Percentiles rank a stretch among this genome's conserved stretches.
These are phyloP conservation scores for Mortierella sp. DNA, from an alignment of 371 early-diverging fungal genomes.

Conservation along the genomic window DNA sequence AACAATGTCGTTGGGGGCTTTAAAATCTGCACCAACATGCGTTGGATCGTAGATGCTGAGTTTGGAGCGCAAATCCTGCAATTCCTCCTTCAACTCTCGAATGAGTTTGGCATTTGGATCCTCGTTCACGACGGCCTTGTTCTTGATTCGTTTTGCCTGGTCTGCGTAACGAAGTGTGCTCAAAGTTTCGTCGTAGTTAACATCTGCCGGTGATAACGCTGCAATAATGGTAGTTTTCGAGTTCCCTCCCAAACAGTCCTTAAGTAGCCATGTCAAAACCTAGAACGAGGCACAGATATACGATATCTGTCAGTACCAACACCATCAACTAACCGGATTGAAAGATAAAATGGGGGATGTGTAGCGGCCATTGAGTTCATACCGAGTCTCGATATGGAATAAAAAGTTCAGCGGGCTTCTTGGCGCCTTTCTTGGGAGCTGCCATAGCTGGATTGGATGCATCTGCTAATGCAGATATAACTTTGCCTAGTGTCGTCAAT, in stretches of 20 bases:
- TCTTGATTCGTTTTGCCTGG: conserved; percentile 93
- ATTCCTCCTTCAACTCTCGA: conserved; percentile 89
- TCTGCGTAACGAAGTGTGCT: conserved; percentile 97
- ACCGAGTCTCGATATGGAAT: conserved; percentile 93
- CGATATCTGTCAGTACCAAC: no score
- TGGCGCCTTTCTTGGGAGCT: conserved; percentile 62
- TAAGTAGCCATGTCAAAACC: conserved; percentile 94
- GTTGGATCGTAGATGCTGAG: conserved; percentile 74
- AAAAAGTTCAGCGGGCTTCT: conserved; percentile 69
- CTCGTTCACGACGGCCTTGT: conserved; percentile 93
- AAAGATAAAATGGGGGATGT: neutral
- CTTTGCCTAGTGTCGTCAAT: conserved; percentile 95
- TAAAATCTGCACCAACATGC: conserved; percentile 48
- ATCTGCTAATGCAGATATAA: conserved; percentile 96
- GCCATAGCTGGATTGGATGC: conserved; percentile 59
- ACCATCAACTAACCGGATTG: no score
- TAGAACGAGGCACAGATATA: conserved; percentile 4
- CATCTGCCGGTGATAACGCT: conserved; percentile 83
- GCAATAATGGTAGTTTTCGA: conserved; percentile 96
- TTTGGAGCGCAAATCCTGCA: conserved; percentile 74
- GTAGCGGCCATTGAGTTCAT: conserved; percentile 10
- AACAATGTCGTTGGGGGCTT: conserved; percentile 47
- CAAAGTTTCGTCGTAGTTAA: conserved; percentile 86
- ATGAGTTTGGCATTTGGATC: conserved; percentile 88
- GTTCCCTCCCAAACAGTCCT: conserved; percentile 94